Evolutionary conservation across 2,329 filamentous ascomycete genomes (phyloP), one percentile per base, ranked within the genome.

Genomic region (Scedosporium boydii): DNA sequence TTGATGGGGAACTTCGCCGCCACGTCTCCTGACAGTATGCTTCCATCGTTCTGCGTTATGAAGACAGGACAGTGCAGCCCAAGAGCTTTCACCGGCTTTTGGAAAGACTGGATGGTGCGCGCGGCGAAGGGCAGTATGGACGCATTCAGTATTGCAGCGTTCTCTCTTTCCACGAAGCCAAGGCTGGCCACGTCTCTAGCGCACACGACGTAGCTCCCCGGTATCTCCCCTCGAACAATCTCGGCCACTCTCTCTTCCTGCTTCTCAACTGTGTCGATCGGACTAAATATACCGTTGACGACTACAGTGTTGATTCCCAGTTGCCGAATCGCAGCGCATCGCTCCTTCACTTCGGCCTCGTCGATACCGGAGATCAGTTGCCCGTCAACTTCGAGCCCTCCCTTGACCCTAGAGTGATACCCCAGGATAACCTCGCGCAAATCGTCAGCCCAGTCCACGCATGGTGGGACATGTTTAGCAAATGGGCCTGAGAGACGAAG

Each of bases 11-110:
- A 72, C 16, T 76, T 73, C 0, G 82, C 78, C 1, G 85, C 85
- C 61, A 77, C 74, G 3, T 77, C 76, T 0, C 79, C 82, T 5
- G 80, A 78, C 6, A 85, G 72, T 2, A 88, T 75, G 0, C 84
- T 87, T 1, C 86, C 85, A 65, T 87, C 85, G 58, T 88, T 88
- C 66, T 87, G 81, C 0, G 84, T 85, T 46, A 88, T 75, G 64
- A 85, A 87, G 0, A 86, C 76, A 0, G 82, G 82, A 53, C 83
- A 86, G 0, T 68, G 66, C 1, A 86, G 70, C 0, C 78, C 75
- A 53, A 87, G 77, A 0, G 84, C 80, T n/a, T 29, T 23, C 1
- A 62, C n/a, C 4, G 59, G 34, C 44, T 75, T 73, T 26, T 80
- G 75, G 65, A 88, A 87, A 0, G 79, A 79, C 9, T 73, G 74